phyloP scores from a whole-genome alignment of 805 yeast species.

The Yarrowia sp. region DNA sequence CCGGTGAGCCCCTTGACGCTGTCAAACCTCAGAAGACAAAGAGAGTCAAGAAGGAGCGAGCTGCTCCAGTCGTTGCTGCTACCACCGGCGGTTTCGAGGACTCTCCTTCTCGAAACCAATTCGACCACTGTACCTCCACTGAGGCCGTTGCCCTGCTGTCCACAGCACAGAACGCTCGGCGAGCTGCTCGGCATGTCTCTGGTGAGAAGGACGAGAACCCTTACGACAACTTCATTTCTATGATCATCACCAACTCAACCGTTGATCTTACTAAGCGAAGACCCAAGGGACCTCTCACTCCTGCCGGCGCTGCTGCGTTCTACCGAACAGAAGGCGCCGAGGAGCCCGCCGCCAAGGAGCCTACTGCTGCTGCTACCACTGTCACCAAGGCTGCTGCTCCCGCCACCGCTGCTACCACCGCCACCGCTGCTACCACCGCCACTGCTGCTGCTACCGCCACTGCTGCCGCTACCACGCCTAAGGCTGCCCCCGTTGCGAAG shows the following conservation, averaged over 20 bases:
- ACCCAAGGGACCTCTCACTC: slow-evolving; percentile 18
- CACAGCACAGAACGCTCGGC: slow-evolving; percentile 22
- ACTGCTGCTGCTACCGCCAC: neutral
- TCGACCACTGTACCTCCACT: slow-evolving; percentile 16
- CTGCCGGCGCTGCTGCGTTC: slow-evolving; percentile 6
- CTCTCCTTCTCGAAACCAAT: slow-evolving; percentile 9
- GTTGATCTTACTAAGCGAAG: slow-evolving; percentile 6
- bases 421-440: neutral
- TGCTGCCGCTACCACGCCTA: neutral
- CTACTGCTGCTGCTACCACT: neutral
- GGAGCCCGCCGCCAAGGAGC: neutral
- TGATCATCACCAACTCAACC: slow-evolving; percentile 8
- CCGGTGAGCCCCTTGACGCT: slow-evolving; percentile 16
- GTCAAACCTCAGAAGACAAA: slow-evolving; percentile 14
- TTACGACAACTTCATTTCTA: slow-evolving; percentile 12
- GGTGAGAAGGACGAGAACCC: slow-evolving; percentile 40
- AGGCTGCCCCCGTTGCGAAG: neutral
- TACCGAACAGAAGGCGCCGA: slow-evolving; percentile 25
- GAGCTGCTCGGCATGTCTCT: slow-evolving; percentile 20
- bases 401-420: neutral
- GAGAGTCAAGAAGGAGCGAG: slow-evolving; percentile 13
- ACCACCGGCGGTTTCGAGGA: neutral
- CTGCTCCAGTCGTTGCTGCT: slow-evolving; percentile 3
- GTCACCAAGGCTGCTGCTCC: neutral
- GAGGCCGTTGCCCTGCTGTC: slow-evolving; percentile 15